A percentile compares a stretch with the other conserved stretches of the same genome.
Evolutionary conservation across 306 rosid genomes (phyloP).

Genomic region (Inga laurina): DNA sequence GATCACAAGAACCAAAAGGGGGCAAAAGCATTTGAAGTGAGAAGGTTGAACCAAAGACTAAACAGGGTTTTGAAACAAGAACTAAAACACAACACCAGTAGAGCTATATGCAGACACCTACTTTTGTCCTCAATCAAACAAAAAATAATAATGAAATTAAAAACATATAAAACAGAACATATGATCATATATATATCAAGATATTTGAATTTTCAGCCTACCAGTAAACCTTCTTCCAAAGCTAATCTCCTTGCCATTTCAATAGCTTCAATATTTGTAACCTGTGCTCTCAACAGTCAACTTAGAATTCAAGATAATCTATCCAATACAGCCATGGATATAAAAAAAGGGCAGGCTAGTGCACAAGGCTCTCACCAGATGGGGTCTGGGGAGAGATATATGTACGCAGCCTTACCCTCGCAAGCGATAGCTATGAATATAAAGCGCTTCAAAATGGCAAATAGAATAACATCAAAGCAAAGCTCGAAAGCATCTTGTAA

Average conservation of each 20-base stretch:
- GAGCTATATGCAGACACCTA: conserved; percentile 19
- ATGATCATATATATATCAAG: not conserved
- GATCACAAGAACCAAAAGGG: no score
- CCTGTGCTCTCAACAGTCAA: conserved; percentile 42
- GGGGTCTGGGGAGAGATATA: no score
- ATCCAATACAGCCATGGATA: conserved; percentile 1
- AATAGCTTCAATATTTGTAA: conserved; percentile 82
- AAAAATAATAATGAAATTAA: conserved; percentile 4
- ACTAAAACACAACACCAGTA: not conserved
- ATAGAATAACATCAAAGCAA: not conserved
- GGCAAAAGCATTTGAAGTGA: no score
- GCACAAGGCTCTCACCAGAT: no score
- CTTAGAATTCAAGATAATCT: conserved; percentile 22
- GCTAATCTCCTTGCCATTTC: conserved; percentile 91
- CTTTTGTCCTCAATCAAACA: conserved; percentile 23
- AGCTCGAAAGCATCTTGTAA: conserved; percentile 7
- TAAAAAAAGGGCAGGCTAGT: not conserved
- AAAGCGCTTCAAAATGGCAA: conserved; percentile 21
- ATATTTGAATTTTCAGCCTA: conserved; percentile 42
- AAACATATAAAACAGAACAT: not conserved
- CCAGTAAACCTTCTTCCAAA: conserved; percentile 94
- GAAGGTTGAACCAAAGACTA: no score
- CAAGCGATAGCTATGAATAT: not conserved
- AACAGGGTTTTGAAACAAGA: conserved; percentile 19
- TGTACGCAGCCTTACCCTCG: no score